Conservation (phyloP, 2,329 filamentous ascomycete species). For the Diaporthe australafricana region DNA sequence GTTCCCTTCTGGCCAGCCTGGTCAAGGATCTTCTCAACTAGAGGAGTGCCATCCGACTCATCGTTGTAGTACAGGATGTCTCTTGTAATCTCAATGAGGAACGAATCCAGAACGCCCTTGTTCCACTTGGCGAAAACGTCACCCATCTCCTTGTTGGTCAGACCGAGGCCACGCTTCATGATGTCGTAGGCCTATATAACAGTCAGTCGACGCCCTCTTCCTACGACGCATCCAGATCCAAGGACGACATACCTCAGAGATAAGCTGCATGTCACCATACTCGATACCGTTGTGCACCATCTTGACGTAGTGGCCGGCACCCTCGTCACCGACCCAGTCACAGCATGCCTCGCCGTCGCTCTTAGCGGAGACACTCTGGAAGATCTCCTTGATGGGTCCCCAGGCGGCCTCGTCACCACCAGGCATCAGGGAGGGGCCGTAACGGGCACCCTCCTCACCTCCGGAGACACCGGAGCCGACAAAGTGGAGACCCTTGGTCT, state of each 20-base stretch:
- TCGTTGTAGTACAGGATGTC: conserved; percentile 99
- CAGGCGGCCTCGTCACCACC: conserved; percentile 98
- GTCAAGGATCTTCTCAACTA: conserved; percentile 99
- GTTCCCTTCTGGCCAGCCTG: conserved; percentile 99
- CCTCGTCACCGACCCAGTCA: conserved; percentile 99
- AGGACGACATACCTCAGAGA: conserved; percentile 82
- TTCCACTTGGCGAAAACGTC: conserved; percentile 97
- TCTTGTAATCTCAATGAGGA: conserved; percentile 98
- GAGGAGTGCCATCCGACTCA: conserved; percentile 81
- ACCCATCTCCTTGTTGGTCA: conserved; percentile 93
- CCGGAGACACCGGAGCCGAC: conserved; percentile 98
- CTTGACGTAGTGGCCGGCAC: conserved; percentile 99
- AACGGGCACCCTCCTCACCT: conserved; percentile 98
- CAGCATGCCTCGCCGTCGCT: conserved; percentile 97
- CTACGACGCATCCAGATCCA: background rate
- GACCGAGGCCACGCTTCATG: conserved; percentile 96
- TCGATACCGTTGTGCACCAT: conserved; percentile 99
- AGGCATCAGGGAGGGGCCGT: conserved; percentile 97
- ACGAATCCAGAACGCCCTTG: conserved; percentile 97
- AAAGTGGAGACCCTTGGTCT: conserved; percentile 89
- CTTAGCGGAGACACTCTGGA: conserved; percentile 98
- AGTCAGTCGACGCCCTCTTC: conserved; percentile 19
- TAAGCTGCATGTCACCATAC: conserved; percentile 99
- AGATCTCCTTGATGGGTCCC: conserved; percentile 98
- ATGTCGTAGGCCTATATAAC: conserved; percentile 90